These are phyloP conservation scores for Macrophomina phaseolina DNA, from an alignment of 2,329 filamentous ascomycete species.

Conservation along the genomic window DNA sequence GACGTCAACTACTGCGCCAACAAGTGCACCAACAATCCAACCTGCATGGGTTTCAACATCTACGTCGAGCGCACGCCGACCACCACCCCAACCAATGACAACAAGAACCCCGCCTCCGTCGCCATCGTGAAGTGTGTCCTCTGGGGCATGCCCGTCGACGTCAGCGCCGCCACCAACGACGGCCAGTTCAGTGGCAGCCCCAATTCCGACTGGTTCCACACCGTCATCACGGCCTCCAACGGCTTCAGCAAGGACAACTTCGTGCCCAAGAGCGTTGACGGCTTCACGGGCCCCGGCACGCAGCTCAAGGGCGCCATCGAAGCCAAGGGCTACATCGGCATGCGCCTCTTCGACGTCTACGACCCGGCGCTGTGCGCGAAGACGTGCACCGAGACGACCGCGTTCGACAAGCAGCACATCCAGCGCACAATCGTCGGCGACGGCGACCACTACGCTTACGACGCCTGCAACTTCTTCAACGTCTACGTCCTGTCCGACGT, in stretches of 20 bases:
- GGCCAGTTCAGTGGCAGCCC: constrained; percentile 33
- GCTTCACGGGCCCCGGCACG: not conserved
- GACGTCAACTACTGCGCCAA: constrained; percentile 27
- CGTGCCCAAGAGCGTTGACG: not conserved
- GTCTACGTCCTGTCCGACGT: constrained; percentile 35
- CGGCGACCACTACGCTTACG: constrained; percentile 29
- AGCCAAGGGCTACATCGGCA: constrained; percentile 1
- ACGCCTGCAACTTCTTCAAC: constrained; percentile 37
- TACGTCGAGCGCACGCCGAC: constrained; percentile 33
- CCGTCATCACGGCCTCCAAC: constrained; percentile 31
- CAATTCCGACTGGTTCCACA: constrained; percentile 28
- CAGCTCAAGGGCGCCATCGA: not conserved
- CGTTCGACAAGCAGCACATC: constrained; percentile 34
- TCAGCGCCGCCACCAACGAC: constrained; percentile 34
- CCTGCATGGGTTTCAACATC: constrained; percentile 34
- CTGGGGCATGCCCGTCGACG: constrained; percentile 36
- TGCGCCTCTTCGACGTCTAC: constrained; percentile 1
- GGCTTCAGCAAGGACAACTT: constrained; percentile 30
- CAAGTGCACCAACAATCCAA: constrained; percentile 23
- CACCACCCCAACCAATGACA: constrained; percentile 20
- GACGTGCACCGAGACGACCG: constrained; percentile 35
- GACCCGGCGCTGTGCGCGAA: constrained; percentile 29
- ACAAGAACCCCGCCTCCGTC: constrained; percentile 27
- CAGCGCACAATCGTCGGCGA: not conserved
- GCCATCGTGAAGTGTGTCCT: constrained; percentile 39